Base-by-base conservation (phyloP, 225 moss, liverwort and hornwort species). In the Asterella californica region DNA sequence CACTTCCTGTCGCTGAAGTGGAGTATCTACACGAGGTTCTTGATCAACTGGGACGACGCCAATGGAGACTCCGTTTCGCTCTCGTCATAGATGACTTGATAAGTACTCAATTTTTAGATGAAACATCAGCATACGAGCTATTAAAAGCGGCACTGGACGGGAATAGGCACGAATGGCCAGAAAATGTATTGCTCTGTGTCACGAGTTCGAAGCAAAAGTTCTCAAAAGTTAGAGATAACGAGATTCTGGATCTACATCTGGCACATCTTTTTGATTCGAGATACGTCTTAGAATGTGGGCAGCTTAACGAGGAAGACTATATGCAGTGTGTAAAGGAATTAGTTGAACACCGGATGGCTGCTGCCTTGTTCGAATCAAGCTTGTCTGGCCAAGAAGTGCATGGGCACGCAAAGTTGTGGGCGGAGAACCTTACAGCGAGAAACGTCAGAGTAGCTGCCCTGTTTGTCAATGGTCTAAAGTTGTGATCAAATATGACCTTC, bases 81-180 rank as follows among this genome's bases (percentile, higher is more conserved):
- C 87, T 87, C 11, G 37, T 81, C 19, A 76, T 87, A 49, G 84
- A 87, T 76, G 87, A 87, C 76, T 68, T 83, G 57, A 57, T 57
- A 24, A 19, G 5, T 57, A 5, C 57, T 0, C 21, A 1, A 57
- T 57, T 57, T 5, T 57, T 19, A 19, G 24, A 87, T 22, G 81
- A 84, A 11, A 79, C 70, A 19, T 42, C 42, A 42, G 42, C 42
- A 7, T 76, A 78, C 22, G 42, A 32, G 30, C 18, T 76, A 18
- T 32, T 87, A 37, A 87, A 87, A 65, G 59, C 87, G 34, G 83
- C 87, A 61, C 79, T 87, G 6, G 87, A 87, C 69, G 86, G 86
- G 17, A 81, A 74, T 34, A 14, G 45, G 65, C 86, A 83, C 81
- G 86, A 86, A 69, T 86, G 87, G 84, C 87, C 87, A 32, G 81